A percentile compares a stretch with the other conserved stretches of the same genome.
Evolutionary conservation across 2,329 filamentous ascomycete species (phyloP).

Genomic region (Decorospora gaudefroyi): DNA sequence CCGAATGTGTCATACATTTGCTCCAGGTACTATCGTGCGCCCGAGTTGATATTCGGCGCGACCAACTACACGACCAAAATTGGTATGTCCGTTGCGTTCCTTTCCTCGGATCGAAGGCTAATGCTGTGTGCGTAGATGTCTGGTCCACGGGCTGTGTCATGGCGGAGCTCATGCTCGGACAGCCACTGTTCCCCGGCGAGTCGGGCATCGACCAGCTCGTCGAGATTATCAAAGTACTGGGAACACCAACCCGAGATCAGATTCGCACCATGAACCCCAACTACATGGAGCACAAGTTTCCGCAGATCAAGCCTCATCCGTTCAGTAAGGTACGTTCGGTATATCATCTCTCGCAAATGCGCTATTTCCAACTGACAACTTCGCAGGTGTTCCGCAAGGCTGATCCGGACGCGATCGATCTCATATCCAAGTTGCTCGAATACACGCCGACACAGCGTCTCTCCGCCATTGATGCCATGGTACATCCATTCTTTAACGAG

Average conservation of each 20-base stretch:
- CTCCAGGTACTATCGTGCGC: slow-evolving; percentile 97
- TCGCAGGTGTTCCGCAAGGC: slow-evolving; percentile 90
- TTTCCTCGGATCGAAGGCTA: slow-evolving; percentile 18
- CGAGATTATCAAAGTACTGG: slow-evolving; percentile 98
- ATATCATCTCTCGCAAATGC: not conserved
- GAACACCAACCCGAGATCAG: slow-evolving; percentile 94
- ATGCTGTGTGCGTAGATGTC: slow-evolving; percentile 70
- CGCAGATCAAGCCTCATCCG: slow-evolving; percentile 98
- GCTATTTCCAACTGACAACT: slow-evolving; percentile 5
- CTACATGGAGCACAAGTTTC: slow-evolving; percentile 99
- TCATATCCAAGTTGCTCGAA: slow-evolving; percentile 91
- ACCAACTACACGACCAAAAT: slow-evolving; percentile 99
- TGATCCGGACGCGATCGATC: slow-evolving; percentile 86
- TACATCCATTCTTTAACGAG: slow-evolving; percentile 98
- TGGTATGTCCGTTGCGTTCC: slow-evolving; percentile 64
- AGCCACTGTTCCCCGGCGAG: slow-evolving; percentile 96
- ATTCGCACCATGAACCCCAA: slow-evolving; percentile 99
- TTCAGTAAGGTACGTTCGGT: slow-evolving; percentile 78
- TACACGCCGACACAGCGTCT: slow-evolving; percentile 97
- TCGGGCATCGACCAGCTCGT: slow-evolving; percentile 98
- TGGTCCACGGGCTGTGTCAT: slow-evolving; percentile 99
- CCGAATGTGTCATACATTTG: slow-evolving; percentile 99
- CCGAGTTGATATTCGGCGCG: slow-evolving; percentile 96
- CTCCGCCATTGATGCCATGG: slow-evolving; percentile 93
- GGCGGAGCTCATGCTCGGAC: slow-evolving; percentile 98